Conservation (phyloP, 305 asterid species). For the Ajuga reptans region DNA sequence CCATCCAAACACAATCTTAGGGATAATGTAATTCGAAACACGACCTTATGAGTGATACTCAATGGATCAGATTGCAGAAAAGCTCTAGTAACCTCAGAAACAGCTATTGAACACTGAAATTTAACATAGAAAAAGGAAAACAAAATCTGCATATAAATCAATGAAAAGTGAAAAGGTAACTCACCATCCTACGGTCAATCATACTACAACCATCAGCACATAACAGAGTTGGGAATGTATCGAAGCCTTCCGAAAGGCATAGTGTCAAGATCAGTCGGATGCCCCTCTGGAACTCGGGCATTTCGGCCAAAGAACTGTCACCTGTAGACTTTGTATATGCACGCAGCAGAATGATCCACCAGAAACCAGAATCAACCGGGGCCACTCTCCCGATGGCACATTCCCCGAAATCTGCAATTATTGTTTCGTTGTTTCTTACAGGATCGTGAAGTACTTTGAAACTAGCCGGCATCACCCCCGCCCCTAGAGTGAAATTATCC, state of each 20-base stretch:
- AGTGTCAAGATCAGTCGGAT: conserved; percentile 58
- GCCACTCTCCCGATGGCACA: conserved; percentile 95
- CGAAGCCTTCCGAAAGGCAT: conserved; percentile 85
- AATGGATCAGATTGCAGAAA: background rate
- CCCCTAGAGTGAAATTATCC: conserved; percentile 75
- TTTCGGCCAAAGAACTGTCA: conserved; percentile 69
- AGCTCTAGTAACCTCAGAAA: background rate
- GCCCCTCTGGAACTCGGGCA: conserved; percentile 77
- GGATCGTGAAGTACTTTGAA: conserved; percentile 94
- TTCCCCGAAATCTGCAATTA: conserved; percentile 86
- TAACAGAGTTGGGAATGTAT: conserved; percentile 79
- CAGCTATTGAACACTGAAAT: background rate
- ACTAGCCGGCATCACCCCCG: conserved; percentile 95
- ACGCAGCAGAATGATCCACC: conserved; percentile 96
- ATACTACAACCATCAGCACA: conserved; percentile 91
- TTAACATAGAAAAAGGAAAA: background rate
- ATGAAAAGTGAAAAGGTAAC: conserved; percentile 20
- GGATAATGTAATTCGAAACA: too few species aligned
- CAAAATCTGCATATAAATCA: background rate
- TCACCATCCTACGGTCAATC: conserved; percentile 93
- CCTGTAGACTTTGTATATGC: conserved; percentile 94
- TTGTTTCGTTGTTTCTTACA: conserved; percentile 56
- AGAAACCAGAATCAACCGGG: conserved; percentile 92
- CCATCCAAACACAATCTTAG: too few species aligned
- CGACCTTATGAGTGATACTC: too few species aligned